Evolutionary conservation across 331 rosid species (phyloP).

Genomic region (Spiraea crenata): DNA sequence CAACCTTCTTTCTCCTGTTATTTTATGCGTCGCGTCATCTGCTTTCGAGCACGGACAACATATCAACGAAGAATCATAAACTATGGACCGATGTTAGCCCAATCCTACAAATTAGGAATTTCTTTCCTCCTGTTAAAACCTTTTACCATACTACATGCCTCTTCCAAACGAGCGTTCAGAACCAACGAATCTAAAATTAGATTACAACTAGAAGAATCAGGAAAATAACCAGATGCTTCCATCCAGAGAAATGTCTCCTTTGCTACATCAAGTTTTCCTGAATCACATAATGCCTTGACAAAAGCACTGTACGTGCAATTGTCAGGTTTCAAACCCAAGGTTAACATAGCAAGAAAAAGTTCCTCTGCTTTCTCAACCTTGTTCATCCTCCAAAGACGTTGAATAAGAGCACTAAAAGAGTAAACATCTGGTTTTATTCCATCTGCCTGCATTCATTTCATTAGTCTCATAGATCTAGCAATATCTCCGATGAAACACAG

Average conservation of each 20-base stretch:
- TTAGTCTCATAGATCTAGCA: conserved; percentile 47
- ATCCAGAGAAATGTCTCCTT: conserved; percentile 63
- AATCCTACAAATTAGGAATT: conserved; percentile 27
- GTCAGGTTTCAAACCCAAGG: conserved; percentile 61
- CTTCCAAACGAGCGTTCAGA: conserved; percentile 35
- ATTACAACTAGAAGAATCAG: conserved; percentile 58
- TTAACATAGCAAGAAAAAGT: conserved; percentile 53
- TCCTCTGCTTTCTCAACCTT: conserved; percentile 63
- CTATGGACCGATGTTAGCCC: conserved; percentile 7
- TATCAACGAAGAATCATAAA: conserved; percentile 14
- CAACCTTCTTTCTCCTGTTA: neutral
- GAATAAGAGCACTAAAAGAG: conserved; percentile 70
- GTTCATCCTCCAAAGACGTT: conserved; percentile 48
- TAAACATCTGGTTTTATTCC: conserved; percentile 67
- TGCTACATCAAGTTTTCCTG: conserved; percentile 63
- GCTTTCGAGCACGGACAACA: neutral
- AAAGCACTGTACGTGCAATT: conserved; percentile 59
- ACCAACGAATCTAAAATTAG: conserved; percentile 44
- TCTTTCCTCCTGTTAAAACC: conserved; percentile 39
- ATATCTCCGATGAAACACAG: conserved; percentile 57
- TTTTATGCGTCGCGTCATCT: neutral
- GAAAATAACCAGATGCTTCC: conserved; percentile 59
- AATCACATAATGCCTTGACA: conserved; percentile 49
- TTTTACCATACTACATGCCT: conserved; percentile 50
- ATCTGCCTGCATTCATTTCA: conserved; percentile 59